Evolutionary conservation across 192 early-diverging fungal species (phyloP), one percentile per base, ranked within the genome.

Genomic region (Geranomyces variabilis): DNA sequence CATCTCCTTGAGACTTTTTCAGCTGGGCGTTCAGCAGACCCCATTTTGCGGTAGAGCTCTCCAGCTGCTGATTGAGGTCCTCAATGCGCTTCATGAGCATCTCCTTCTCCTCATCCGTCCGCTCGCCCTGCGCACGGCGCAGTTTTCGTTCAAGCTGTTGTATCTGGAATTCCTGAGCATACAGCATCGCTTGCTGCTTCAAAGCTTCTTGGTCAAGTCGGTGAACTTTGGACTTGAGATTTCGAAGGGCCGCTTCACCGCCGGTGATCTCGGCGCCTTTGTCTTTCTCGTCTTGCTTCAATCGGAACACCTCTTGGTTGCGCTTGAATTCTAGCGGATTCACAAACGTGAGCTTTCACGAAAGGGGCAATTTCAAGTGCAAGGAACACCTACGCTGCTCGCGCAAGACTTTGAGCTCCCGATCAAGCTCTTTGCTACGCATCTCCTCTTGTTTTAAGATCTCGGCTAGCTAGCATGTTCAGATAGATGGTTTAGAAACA

Each of bases 81-180:
- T 81, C 77, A 34, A 88, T 88, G 22, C 74, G 60, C 43, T 80
- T 75, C 49, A 79, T 45, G 10, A 84, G 78, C 30, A 76, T 70
- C 41, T 84, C 83, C 43, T 88, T 87, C 57, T 88, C 87, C 72
- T 88, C 87, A 69, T 88, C 87, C 13, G 87, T 87, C 9, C 87
- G 73, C 36, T 88, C 87, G 17, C 86, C 86, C 71, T 85, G 83
- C 0, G 82, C 78, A 0, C 87, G 75, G 29, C 85, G 73, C 26
- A 88, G 71, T 69, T 88, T 88, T 28, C 87, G 74, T 72, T 88
- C 85, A 45, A 88, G 56, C 70, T 88, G 87, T 75, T 88, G 87
- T 64, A 88, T 83, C 55, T 85, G 77, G 69, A 83, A 88, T 60
- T 88, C 87, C 62, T 83, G 81, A 9, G 82, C 77, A 59, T 88